Base-by-base conservation (phyloP, 2,329 filamentous ascomycete species). In the Lachnellula suecica region DNA sequence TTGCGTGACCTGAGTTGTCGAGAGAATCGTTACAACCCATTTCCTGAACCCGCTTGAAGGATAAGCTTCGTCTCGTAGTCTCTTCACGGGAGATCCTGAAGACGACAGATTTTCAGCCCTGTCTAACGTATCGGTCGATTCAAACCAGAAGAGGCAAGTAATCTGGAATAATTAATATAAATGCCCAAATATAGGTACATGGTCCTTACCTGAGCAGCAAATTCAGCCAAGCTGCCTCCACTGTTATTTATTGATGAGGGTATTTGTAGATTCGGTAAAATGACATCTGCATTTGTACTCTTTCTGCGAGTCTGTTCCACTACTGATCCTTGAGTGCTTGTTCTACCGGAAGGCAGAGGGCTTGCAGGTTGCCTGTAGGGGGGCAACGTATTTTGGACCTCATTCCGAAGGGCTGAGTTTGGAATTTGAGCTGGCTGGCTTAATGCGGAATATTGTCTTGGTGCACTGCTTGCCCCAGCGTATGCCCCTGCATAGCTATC, bases 91-190 rank as follows among this genome's bases (percentile, higher is more conserved):
- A 35, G 76, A 70, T 59, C 72, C 68, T 52, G 61, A 31, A 31
- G 52, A 67, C 58, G 61, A 64, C 59, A 57, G 73, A 67, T 71
- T 70, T 67, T 92, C 87, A 34, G 92, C 89, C 52, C 83, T 79
- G 61, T 88, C 82, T 15, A 97, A 75, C 20, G 88, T 87, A n/a
- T 87, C 81, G 40, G 89, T 87, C 15, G 88, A 88, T 71, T 97
- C 92, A 68, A 97, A 97, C 93, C 94, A 97, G 74, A 97, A 97
- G 13, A 99, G 79, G 67, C 93, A 97, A 11, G 93, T 96, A 71
- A 97, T 89, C 89, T 96, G 64, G 2, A 52, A 41, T 46, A 31
- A 24, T 40, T n/a, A 42, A 15, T 13, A 15, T 27, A 37, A 35
- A 17, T 13, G 27, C 17, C 4, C 24, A 8, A 7, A 10, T 31